Base-by-base conservation (phyloP, 345 rosid species). In the Citrus reticulata region DNA sequence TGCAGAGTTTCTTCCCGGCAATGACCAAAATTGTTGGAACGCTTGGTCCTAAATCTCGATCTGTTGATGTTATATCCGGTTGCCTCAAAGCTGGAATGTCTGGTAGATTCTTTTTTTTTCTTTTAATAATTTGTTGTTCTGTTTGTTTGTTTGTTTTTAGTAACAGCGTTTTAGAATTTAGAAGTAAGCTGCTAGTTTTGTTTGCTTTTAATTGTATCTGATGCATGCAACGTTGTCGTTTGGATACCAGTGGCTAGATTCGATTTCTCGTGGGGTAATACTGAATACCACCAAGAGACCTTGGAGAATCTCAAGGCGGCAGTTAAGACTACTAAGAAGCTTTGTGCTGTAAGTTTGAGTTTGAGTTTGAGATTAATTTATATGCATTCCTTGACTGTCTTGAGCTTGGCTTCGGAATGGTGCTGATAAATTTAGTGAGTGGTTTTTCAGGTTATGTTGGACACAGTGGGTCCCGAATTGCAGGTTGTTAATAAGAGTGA, bases 1-100 rank as follows among this genome's bases (percentile, higher is more conserved):
- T 70, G 65, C 91, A 95, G 99, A 91, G 86, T 82, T 95, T 92
- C 88, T 95, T 93, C 51, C 95, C 98, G 14, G 99, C 99, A 67
- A 86, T 92, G 98, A 93, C 98, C 61, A 95, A 95, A 91, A 92
- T 93, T 77, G 96, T 95, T 39, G 99, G 99, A 62, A 95, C 98
- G 60, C 92, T 95, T 29, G 99, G 99, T 66, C 89, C 96, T 0
- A 89, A 83, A 78, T 93, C 99, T 76, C 90, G 95, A 82, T 90
- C 98, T 73, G 90, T 88, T 4, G 98, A 91, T 25, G 79, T 85
- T 70, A 87, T 95, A 70, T 89, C 97, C 42, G 89, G 88, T 4
- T 95, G 98, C 78, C 90, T 95, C 71, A 92, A 90, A 80, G 95
- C 96, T 58, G 97, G 98, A 80, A 93, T 95, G 99, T 95, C 98